Base-by-base conservation (phyloP, 768 basidiomycete species). In the Vararia minispora region DNA sequence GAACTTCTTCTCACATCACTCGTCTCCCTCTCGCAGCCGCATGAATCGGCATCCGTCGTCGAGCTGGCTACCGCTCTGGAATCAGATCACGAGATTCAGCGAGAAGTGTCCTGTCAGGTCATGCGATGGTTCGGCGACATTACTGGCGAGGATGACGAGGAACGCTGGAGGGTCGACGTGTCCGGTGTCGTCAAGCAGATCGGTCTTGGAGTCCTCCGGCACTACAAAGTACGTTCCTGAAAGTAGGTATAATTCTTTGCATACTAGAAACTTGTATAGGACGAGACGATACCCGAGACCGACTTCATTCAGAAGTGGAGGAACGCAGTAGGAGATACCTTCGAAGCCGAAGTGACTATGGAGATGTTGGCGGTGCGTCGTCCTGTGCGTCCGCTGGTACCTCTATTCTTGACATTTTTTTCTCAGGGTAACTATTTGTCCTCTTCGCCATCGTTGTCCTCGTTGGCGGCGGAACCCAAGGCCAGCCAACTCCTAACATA, bases 61-160 rank as follows among this genome's bases (percentile, higher is more conserved):
- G 65, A 68, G n/a, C 58, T 94, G 29, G 53, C 68, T 6, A 60
- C 69, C 8, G 60, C 72, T 0, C 68, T 97, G 10, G 71, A 74
- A 13, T 68, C 80, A 29, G 81, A 85, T 3, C 78, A 89, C 51
- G 85, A 86, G 14, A 59, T 92, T 12, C 65, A 73, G 6, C 59
- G 71, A 6, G 54, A 62, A 2, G 69, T 90, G 21, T 69, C 75
- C 6, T 59, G 53, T 6, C 86, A 89, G 52, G 68, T 90, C 20
- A 74, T 95, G 65, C 53, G 60, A 0, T 92, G 92, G 80, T 97
- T 94, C 48, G 90, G 89, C 12, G 60, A 64, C 4, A 56, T 79
- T 4, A 50, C 40, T 7, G 39, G 17, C 11, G 43, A 38, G 10
- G 48, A 42, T 14, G 54, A 58, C 12, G 63, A 64, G 13, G 73